A percentile compares a stretch with the other conserved stretches of the same genome.
Conservation (phyloP, 345 rosid species). For the Aquilaria malaccensis region DNA sequence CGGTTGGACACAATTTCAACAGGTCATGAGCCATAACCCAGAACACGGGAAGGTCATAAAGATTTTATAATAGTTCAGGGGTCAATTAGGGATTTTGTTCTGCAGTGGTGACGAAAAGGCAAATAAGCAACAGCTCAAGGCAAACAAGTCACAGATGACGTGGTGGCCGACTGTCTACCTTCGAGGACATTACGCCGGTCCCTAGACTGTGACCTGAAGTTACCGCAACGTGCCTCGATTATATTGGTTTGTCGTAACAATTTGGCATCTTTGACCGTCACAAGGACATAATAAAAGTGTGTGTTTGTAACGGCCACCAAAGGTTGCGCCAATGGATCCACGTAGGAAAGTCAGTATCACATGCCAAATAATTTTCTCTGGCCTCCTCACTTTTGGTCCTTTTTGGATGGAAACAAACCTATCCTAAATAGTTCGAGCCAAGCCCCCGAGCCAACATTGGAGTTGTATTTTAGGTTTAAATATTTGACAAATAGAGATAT, state of each 20-base stretch:
- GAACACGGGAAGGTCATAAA: too few relatives aligned
- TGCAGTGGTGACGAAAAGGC: too few relatives aligned
- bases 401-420: too few relatives aligned
- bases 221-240: background rate
- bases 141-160: constrained; percentile 8
- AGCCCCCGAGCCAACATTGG: too few relatives aligned
- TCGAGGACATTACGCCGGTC: background rate
- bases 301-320: constrained; percentile 14
- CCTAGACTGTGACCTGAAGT: background rate
- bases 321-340: constrained; percentile 10
- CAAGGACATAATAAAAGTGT: background rate
- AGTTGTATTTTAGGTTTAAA: too few relatives aligned
- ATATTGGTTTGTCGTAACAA: constrained; percentile 4
- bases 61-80: too few relatives aligned
- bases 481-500: too few relatives aligned
- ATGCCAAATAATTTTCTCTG: background rate
- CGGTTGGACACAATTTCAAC: too few relatives aligned
- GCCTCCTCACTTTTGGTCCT: background rate
- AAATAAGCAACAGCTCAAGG: background rate
- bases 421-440: too few relatives aligned
- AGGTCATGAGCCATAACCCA: too few relatives aligned
- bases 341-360: background rate
- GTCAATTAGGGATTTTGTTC: too few relatives aligned
- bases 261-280: background rate
- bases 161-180: background rate